Evolutionary conservation across 805 yeast species (phyloP).

Genomic region (Suhomyces prunicola): DNA sequence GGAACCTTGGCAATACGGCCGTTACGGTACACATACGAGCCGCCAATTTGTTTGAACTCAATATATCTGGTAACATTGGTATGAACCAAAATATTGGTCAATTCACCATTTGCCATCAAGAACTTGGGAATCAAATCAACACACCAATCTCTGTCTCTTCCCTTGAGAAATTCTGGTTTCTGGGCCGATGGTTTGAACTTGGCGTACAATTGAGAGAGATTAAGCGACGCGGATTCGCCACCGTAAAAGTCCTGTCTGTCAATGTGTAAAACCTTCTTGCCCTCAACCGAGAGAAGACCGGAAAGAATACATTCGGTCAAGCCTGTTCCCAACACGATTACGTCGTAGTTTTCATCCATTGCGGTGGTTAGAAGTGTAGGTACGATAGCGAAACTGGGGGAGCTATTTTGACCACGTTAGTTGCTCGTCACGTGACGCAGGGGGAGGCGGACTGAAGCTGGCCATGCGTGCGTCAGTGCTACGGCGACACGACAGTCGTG

Average conservation of each 20-base stretch:
- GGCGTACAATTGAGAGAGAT: conserved; percentile 62
- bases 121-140: conserved; percentile 96
- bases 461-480: background rate
- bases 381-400: background rate
- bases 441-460: background rate
- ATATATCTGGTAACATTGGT: conserved; percentile 95
- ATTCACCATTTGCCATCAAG: conserved; percentile 95
- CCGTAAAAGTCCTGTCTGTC: conserved; percentile 97
- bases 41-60: conserved; percentile 95
- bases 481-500: background rate
- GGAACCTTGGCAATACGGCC: conserved; percentile 96
- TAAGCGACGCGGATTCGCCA: conserved; percentile 85
- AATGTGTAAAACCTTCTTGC: conserved; percentile 93
- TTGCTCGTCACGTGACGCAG: background rate
- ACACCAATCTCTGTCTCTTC: conserved; percentile 97
- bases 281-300: conserved; percentile 94
- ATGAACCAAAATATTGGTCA: conserved; percentile 91
- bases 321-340: conserved; percentile 93
- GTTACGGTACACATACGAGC: conserved; percentile 86
- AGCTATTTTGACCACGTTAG: background rate
- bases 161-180: conserved; percentile 65
- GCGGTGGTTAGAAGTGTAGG: background rate
- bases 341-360: conserved; percentile 97
- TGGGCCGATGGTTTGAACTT: conserved; percentile 81
- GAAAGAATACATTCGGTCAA: conserved; percentile 94